Evolutionary conservation across 2,329 filamentous ascomycete genomes (phyloP).

Genomic region (Biscogniauxia marginata): DNA sequence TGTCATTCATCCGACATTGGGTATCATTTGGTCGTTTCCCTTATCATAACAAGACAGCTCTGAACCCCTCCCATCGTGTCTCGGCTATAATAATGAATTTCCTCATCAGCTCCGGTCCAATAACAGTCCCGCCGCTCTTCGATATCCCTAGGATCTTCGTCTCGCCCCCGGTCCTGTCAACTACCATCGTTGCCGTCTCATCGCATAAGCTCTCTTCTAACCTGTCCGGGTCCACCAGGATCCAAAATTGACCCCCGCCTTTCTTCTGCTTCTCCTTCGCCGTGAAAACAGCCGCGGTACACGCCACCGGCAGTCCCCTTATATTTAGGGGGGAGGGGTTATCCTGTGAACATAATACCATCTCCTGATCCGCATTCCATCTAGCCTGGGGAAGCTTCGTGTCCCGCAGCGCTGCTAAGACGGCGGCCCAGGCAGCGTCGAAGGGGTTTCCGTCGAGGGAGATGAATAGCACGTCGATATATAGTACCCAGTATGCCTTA

Average conservation of each 20-base stretch:
- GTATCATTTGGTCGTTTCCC: conserved; percentile 17
- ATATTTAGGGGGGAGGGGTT: conserved; percentile 58
- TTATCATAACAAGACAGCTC: conserved; percentile 20
- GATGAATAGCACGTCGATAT: conserved; percentile 93
- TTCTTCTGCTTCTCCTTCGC: conserved; percentile 52
- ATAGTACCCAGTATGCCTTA: conserved; percentile 91
- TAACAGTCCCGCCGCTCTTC: conserved; percentile 75
- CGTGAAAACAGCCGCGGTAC: conserved; percentile 76
- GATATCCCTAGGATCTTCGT: conserved; percentile 69
- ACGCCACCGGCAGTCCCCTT: conserved; percentile 68
- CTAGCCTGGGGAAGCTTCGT: conserved; percentile 74
- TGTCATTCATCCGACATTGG: conserved; percentile 9
- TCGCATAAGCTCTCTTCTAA: conserved; percentile 84
- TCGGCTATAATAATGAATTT: conserved; percentile 59
- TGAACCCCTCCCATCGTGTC: conserved; percentile 62
- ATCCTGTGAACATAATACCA: conserved; percentile 68
- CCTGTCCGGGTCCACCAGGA: conserved; percentile 83
- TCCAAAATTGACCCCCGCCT: conserved; percentile 59
- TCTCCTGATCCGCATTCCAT: conserved; percentile 81
- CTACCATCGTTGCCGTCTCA: conserved; percentile 78
- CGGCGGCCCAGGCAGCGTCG: conserved; percentile 83
- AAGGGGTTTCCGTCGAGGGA: conserved; percentile 90
- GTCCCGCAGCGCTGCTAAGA: conserved; percentile 76
- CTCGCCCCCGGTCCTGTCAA: conserved; percentile 59
- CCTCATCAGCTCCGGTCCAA: conserved; percentile 63